phyloP scores from a whole-genome alignment of 257 asterid species.

The Gentiana macrophylla region DNA sequence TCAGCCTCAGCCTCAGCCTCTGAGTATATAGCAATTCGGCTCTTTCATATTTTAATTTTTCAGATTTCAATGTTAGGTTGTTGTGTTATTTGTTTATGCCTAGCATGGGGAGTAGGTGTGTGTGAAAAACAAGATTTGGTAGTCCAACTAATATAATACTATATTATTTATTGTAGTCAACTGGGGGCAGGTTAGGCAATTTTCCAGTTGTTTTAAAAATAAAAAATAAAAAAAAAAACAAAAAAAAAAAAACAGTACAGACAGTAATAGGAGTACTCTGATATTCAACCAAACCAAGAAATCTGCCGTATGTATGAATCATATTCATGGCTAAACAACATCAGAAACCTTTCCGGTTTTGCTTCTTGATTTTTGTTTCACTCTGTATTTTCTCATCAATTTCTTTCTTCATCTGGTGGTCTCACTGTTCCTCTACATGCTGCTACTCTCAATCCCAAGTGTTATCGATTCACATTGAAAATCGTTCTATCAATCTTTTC shows the following conservation, averaged over 20 bases:
- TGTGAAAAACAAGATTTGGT: too few relatives aligned
- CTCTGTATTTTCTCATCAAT: slow-evolving; percentile 34
- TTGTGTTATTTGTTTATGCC: not conserved
- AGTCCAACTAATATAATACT: too few relatives aligned
- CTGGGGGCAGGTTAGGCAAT: not conserved
- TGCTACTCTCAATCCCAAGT: slow-evolving; percentile 11
- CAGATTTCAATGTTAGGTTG: too few relatives aligned
- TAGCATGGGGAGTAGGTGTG: not conserved
- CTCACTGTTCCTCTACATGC: slow-evolving; percentile 16
- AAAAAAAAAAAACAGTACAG: not conserved
- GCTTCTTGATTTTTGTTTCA: slow-evolving; percentile 25
- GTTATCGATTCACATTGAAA: slow-evolving; percentile 4
- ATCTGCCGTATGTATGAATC: not conserved
- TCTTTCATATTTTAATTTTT: too few relatives aligned
- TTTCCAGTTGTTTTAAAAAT: not conserved
- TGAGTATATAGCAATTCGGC: too few relatives aligned
- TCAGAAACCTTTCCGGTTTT: slow-evolving; percentile 23
- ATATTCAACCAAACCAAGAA: too few relatives aligned
- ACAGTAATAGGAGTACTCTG: not conserved
- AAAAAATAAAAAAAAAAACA: not conserved
- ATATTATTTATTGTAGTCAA: not conserved
- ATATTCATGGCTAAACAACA: slow-evolving; percentile 26
- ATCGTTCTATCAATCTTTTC: slow-evolving; percentile 31
- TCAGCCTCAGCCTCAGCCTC: too few relatives aligned
- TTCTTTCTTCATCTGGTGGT: slow-evolving; percentile 25